Conservation (phyloP, 352 stramenopile genomes). For the Phytophthora constricta region DNA sequence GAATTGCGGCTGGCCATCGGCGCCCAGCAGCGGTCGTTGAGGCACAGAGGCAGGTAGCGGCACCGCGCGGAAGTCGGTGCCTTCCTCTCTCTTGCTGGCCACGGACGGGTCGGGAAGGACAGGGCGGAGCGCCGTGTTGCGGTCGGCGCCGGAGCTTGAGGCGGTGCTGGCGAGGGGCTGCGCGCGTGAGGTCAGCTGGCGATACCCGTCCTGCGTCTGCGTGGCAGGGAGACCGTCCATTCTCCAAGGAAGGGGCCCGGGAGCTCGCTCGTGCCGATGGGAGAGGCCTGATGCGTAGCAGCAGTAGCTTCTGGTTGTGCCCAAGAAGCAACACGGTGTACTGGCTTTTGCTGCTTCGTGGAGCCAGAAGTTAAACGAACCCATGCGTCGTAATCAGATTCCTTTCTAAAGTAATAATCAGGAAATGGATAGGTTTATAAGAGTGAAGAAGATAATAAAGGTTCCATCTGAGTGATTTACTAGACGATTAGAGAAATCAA, state of each 20-base stretch:
- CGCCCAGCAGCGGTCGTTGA: conserved; percentile 12
- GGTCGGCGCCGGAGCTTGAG: conserved; percentile 12
- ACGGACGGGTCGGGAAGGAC: conserved; percentile 4
- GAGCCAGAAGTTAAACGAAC: too few species aligned
- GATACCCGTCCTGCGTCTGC: conserved; percentile 36
- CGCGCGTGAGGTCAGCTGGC: conserved; percentile 41
- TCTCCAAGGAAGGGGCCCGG: neutral
- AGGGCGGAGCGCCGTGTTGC: conserved; percentile 24
- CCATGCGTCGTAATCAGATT: too few species aligned
- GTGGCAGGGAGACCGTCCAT: conserved; percentile 31
- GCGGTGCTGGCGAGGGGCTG: conserved; percentile 10
- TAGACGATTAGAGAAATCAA: too few species aligned
- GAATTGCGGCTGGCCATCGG: conserved; percentile 39
- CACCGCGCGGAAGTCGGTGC: conserved; percentile 61
- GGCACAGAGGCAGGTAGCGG: conserved; percentile 44
- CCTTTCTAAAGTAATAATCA: too few species aligned
- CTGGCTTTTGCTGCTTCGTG: too few species aligned
- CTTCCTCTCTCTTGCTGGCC: conserved; percentile 30
- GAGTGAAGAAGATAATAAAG: too few species aligned
- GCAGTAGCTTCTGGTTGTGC: too few species aligned
- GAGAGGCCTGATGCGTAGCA: too few species aligned
- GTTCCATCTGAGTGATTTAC: too few species aligned
- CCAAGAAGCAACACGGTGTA: too few species aligned
- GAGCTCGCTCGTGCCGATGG: too few species aligned
- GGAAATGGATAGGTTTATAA: too few species aligned